Evolutionary conservation across 2,329 filamentous ascomycete species (phyloP).

Genomic region (Nothopassalora personata): DNA sequence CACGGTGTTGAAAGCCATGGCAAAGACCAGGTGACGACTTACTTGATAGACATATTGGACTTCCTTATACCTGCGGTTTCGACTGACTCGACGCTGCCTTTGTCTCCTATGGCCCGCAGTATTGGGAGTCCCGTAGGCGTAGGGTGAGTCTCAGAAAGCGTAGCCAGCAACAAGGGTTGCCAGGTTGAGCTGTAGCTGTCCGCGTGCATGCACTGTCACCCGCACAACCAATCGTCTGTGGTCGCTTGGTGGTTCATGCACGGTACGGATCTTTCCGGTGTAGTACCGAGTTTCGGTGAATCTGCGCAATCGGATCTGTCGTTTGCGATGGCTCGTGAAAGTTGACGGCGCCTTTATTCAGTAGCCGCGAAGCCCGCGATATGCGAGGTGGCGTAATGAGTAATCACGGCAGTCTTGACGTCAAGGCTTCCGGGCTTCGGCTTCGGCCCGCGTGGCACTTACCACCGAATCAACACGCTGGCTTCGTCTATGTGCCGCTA

Average conservation of each 20-base stretch:
- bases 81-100: background rate
- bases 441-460: too few species aligned
- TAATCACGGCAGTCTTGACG: too few species aligned
- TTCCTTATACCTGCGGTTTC: background rate
- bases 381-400: background rate
- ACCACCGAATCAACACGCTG: too few species aligned
- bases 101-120: slow-evolving; percentile 3
- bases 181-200: background rate
- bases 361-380: background rate
- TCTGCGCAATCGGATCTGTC: background rate
- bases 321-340: background rate
- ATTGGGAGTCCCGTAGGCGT: background rate
- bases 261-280: background rate
- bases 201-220: background rate
- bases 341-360: background rate
- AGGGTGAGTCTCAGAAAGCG: background rate
- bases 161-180: background rate
- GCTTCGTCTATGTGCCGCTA: too few species aligned
- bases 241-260: background rate
- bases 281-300: background rate
- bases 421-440: too few species aligned
- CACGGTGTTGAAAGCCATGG: slow-evolving; percentile 15
- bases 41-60: slow-evolving; percentile 25
- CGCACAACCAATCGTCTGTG: background rate
- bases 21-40: slow-evolving; percentile 4